These are phyloP conservation scores for Penicillium freii DNA, from an alignment of 2,329 filamentous ascomycete species.

Conservation along the genomic window DNA sequence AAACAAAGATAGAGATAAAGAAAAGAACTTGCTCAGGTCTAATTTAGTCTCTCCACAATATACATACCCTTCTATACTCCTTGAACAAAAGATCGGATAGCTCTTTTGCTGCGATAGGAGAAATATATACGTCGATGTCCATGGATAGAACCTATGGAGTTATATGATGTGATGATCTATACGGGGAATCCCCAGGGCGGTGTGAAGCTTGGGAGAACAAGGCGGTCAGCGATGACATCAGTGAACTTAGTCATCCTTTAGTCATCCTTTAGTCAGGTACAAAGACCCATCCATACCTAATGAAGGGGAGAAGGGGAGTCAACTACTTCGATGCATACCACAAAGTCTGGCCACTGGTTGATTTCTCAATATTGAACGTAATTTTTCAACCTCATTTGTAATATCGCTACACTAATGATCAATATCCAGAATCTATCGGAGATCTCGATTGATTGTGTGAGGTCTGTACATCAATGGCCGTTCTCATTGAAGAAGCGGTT, in stretches of 20 bases:
- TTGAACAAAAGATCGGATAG: not conserved
- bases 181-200: not conserved
- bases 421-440: not conserved
- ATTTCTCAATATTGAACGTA: not conserved
- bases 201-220: not conserved
- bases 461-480: not conserved
- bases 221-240: conserved; percentile 12
- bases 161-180: too few species aligned
- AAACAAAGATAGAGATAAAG: not conserved
- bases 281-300: too few species aligned
- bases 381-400: not conserved
- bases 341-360: not conserved
- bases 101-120: not conserved
- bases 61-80: not conserved
- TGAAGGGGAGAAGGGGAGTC: not conserved
- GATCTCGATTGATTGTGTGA: not conserved
- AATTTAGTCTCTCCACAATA: not conserved
- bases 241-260: not conserved
- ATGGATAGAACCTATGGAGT: not conserved
- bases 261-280: too few species aligned
- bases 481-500: conserved; percentile 31
- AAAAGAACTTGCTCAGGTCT: not conserved
- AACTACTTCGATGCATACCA: not conserved
- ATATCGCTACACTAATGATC: not conserved
- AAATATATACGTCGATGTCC: not conserved